Evolutionary conservation across 2,329 filamentous ascomycete genomes (phyloP).

Genomic region (Diaporthe ampelina): DNA sequence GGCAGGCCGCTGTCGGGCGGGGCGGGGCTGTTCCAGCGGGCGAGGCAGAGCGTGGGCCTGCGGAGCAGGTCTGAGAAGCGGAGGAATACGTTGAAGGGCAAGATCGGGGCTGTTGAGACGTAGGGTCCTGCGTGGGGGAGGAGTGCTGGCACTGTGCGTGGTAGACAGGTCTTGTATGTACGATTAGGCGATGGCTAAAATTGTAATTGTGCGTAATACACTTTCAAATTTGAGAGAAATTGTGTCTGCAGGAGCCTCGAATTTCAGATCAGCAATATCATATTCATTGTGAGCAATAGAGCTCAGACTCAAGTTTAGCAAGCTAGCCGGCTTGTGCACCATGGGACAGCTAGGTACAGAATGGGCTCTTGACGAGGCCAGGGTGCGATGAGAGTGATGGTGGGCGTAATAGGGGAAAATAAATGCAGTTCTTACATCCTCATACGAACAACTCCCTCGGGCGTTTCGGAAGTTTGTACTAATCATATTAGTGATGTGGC

Average conservation of each 20-base stretch:
- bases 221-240: background rate
- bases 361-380: too few species aligned
- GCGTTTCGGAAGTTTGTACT: background rate
- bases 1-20: background rate
- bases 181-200: background rate
- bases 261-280: too few species aligned
- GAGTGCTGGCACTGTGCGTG: background rate
- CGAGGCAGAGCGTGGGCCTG: constrained; percentile 33
- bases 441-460: too few species aligned
- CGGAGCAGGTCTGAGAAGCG: constrained; percentile 33
- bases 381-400: too few species aligned
- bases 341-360: too few species aligned
- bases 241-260: too few species aligned
- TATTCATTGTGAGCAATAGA: too few species aligned
- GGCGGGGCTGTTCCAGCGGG: constrained; percentile 36
- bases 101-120: constrained; percentile 32
- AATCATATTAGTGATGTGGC: background rate
- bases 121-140: background rate
- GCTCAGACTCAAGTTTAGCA: too few species aligned
- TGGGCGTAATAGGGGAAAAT: too few species aligned
- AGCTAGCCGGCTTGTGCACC: too few species aligned
- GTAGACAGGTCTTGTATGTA: background rate
- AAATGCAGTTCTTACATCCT: background rate
- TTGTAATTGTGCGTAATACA: background rate
- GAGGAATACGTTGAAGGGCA: constrained; percentile 30